Percentiles rank a stretch among this genome's conserved stretches.
phyloP scores from a whole-genome alignment of 2,329 filamentous ascomycete species.

The Alternaria infectoria region DNA sequence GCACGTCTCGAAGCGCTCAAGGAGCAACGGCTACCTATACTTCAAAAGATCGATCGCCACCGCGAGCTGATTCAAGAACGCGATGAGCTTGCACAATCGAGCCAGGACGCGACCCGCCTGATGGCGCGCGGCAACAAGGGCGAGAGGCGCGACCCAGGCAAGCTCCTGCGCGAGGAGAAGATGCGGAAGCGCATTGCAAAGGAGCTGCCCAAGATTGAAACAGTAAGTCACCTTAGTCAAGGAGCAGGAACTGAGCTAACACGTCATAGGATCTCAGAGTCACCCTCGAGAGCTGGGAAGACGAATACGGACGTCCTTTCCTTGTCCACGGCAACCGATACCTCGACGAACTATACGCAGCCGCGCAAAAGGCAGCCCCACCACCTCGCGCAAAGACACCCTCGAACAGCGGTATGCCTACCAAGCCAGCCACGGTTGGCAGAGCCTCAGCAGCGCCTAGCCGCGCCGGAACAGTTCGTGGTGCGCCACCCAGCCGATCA shows the following conservation, averaged over 20 bases:
- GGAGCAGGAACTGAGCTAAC: neutral
- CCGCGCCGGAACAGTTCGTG: slow-evolving; percentile 51
- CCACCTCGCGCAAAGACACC: slow-evolving; percentile 78
- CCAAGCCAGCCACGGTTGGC: slow-evolving; percentile 34
- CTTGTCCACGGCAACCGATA: slow-evolving; percentile 91
- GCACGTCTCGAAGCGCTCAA: slow-evolving; percentile 77
- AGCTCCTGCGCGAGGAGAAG: slow-evolving; percentile 94
- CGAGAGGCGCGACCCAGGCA: slow-evolving; percentile 91
- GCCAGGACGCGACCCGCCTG: slow-evolving; percentile 91
- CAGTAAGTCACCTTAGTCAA: slow-evolving; percentile 46
- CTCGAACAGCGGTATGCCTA: slow-evolving; percentile 52
- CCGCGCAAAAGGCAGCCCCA: slow-evolving; percentile 65
- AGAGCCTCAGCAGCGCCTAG: slow-evolving; percentile 41
- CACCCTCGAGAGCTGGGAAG: slow-evolving; percentile 85
- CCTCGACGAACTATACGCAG: slow-evolving; percentile 78
- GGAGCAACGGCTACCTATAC: slow-evolving; percentile 84
- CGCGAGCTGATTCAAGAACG: slow-evolving; percentile 82
- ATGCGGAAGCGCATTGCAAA: slow-evolving; percentile 98
- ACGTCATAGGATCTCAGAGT: slow-evolving; percentile 67
- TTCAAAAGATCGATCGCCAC: slow-evolving; percentile 84
- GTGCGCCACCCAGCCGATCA: slow-evolving; percentile 48
- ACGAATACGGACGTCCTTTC: slow-evolving; percentile 93
- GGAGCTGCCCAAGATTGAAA: slow-evolving; percentile 89
- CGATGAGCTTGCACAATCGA: slow-evolving; percentile 85
- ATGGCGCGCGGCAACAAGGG: slow-evolving; percentile 92